Evolutionary conservation across 441 rosid genomes (phyloP).

Genomic region (Francoa sonchifolia): DNA sequence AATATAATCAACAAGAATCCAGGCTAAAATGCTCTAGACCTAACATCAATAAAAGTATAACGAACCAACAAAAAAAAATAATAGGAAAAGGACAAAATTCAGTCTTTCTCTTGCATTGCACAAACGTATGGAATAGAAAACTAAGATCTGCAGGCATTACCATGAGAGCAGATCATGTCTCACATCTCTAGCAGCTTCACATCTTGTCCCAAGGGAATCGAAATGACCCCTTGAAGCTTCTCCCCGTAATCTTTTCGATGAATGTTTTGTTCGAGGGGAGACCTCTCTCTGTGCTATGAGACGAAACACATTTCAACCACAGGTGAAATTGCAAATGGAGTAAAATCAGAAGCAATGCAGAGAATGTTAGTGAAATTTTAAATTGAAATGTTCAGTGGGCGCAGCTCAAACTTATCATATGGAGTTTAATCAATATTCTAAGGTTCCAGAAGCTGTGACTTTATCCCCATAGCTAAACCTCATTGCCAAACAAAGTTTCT

Average conservation of each 20-base stretch:
- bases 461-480: no score
- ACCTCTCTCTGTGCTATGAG: conserved; percentile 56
- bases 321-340: conserved; percentile 5
- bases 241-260: conserved; percentile 41
- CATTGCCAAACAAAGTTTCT: no score
- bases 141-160: conserved; percentile 13
- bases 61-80: background rate
- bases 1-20: background rate
- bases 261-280: conserved; percentile 36
- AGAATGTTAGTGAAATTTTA: no score
- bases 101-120: background rate
- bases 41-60: no score
- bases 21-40: no score
- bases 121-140: background rate
- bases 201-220: conserved; percentile 16
- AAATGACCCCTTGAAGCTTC: conserved; percentile 24
- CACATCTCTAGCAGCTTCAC: conserved; percentile 30
- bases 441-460: no score
- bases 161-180: conserved; percentile 52
- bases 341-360: no score
- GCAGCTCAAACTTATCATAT: no score
- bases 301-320: conserved; percentile 36
- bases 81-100: background rate
- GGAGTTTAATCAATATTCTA: no score
- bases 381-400: no score